Conservation (phyloP, 1,284 basidiomycete genomes). For the Ganoderma lingzhi region DNA sequence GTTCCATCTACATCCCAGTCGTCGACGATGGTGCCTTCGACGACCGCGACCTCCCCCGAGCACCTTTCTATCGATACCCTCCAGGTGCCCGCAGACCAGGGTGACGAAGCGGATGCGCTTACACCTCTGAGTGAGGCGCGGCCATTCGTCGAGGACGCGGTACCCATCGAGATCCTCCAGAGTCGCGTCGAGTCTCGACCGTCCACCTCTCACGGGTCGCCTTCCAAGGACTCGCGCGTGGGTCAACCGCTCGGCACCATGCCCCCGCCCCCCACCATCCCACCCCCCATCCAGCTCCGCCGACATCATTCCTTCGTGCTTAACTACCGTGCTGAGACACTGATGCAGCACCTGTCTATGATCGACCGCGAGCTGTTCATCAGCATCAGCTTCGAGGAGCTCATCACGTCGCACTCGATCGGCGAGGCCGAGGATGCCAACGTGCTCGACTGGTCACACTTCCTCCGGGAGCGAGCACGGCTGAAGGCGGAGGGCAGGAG, state of each 20-base stretch:
- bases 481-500: conserved; percentile 71
- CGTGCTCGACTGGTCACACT: conserved; percentile 85
- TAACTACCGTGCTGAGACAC: conserved; percentile 59
- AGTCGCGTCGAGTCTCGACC: conserved; percentile 58
- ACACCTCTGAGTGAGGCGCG: conserved; percentile 53
- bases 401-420: conserved; percentile 77
- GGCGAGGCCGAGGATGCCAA: conserved; percentile 65
- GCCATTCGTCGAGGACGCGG: conserved; percentile 64
- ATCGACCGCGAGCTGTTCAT: conserved; percentile 90
- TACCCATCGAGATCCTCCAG: conserved; percentile 71
- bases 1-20: conserved; percentile 10
- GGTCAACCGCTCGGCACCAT: conserved; percentile 37
- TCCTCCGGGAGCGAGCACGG: conserved; percentile 77
- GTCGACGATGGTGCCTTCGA: conserved; percentile 6
- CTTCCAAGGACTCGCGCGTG: conserved; percentile 27
- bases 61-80: conserved; percentile 27
- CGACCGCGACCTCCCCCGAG: conserved; percentile 17
- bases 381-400: conserved; percentile 84
- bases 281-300: conserved; percentile 37
- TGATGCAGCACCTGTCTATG: conserved; percentile 86
- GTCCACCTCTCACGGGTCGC: conserved; percentile 44
- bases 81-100: conserved; percentile 19
- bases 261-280: conserved; percentile 28
- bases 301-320: conserved; percentile 75
- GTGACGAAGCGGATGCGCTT: conserved; percentile 37